These are phyloP conservation scores for Paecilomyces sp. DNA, from an alignment of 2,329 filamentous ascomycete species.

Conservation along the genomic window DNA sequence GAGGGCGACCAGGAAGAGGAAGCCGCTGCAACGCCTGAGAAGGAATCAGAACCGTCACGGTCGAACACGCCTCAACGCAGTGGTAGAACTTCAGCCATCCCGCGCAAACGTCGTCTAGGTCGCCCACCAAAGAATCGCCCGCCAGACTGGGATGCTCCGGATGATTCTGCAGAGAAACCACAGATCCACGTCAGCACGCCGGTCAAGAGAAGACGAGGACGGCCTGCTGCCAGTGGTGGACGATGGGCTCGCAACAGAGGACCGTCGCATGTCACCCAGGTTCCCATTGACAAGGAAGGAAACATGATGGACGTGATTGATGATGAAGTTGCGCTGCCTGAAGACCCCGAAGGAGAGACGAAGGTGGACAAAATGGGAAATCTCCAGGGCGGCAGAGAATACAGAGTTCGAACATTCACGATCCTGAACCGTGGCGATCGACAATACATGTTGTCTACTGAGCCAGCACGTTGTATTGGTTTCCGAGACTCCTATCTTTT, in stretches of 20 bases:
- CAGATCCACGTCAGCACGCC: constrained; percentile 45
- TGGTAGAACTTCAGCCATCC: constrained; percentile 49
- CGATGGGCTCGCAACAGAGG: constrained; percentile 68
- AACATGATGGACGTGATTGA: constrained; percentile 84
- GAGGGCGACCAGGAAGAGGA: constrained; percentile 41
- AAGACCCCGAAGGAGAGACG: constrained; percentile 79
- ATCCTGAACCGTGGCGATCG: constrained; percentile 75
- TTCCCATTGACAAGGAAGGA: constrained; percentile 88
- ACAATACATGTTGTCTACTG: constrained; percentile 97
- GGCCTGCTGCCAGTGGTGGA: constrained; percentile 48
- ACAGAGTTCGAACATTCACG: constrained; percentile 91
- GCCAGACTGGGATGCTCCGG: constrained; percentile 63
- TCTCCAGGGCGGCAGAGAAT: constrained; percentile 77
- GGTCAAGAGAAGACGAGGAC: constrained; percentile 51
- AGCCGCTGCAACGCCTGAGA: constrained; percentile 25
- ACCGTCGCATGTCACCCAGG: constrained; percentile 68
- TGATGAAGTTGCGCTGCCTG: constrained; percentile 84
- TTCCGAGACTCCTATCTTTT: constrained; percentile 98
- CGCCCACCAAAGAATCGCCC: constrained; percentile 79
- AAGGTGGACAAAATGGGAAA: constrained; percentile 90
- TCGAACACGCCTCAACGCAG: constrained; percentile 48
- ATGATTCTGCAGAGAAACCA: constrained; percentile 42
- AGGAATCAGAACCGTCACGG: constrained; percentile 38
- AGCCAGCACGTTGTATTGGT: constrained; percentile 90
- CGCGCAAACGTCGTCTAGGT: constrained; percentile 67